Evolutionary conservation across 176 grass and related monocot species (phyloP), one percentile per base, ranked within the genome.

Genomic region (Carex littledalei): DNA sequence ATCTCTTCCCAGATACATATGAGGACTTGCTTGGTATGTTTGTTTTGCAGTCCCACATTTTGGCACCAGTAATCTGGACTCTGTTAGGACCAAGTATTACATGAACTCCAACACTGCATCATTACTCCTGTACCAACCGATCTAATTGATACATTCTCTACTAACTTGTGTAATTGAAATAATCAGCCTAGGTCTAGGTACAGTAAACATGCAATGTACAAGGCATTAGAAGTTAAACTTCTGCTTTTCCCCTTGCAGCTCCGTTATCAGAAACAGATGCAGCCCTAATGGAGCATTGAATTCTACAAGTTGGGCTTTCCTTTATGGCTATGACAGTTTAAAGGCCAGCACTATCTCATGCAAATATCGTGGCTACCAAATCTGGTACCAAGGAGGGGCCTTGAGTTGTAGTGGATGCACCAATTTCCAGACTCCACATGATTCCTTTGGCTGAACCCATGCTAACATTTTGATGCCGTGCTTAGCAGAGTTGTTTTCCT

Each of bases 1-100:
- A 91, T 7, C 84, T 98, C 54, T 95, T 99, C 63, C 90, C 88
- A 54, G 97, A 99, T 84, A 79, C 88, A 15, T 92, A 94, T 0
- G 93, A 99, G 72, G 97, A 99, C 87, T 91, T 99, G 88, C 91
- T 99, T 78, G 97, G 97, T 99, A 96, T 78, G 76, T 78, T 26
- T 72, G 55, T 32, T 64, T 26, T 56, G 24, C 52, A 35, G 32
- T 34, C 14, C 47, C 52, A 18, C 52, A 34, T 57, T 57, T 78
- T 56, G 52, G 7, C 74, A 78, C 79, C 26, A 54, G 67, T 75
- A 56, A 0, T 81, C 18, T 21, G 10, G 47, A 54, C 15, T 18
- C 24, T 57, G 31, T 20, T 81, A 87, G 47, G 78, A 21, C 11
- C 2, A 63, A 60, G 13, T 61, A 62, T 43, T 20, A 81, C 3